Percentiles rank a stretch among this genome's conserved stretches.
phyloP scores from a whole-genome alignment of 2,329 filamentous ascomycete genomes.

The Colletotrichum sp. region DNA sequence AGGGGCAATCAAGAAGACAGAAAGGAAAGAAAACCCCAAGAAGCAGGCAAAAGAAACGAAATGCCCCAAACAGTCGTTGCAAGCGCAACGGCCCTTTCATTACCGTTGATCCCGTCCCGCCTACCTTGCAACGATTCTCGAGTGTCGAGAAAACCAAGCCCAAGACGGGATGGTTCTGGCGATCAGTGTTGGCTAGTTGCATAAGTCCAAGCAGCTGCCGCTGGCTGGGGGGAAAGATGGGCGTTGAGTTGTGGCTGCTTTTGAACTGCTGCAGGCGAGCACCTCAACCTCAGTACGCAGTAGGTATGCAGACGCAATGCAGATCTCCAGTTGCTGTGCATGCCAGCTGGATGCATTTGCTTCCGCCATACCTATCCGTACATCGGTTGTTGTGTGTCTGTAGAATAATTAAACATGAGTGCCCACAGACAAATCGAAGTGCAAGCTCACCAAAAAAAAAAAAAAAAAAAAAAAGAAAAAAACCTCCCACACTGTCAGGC shows the following conservation, averaged over 20 bases:
- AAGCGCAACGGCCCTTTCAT: neutral
- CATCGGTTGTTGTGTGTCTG: neutral
- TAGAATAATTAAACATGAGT: neutral
- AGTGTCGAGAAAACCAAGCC: neutral
- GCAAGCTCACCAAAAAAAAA: neutral
- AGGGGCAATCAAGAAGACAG: neutral
- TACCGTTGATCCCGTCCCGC: neutral
- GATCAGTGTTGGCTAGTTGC: constrained; percentile 1
- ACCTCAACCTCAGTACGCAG: neutral
- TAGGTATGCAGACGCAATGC: neutral
- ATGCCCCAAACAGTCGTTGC: neutral
- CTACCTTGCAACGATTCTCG: neutral
- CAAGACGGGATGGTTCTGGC: neutral
- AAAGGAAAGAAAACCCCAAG: neutral
- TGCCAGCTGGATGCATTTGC: neutral
- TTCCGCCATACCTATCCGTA: neutral
- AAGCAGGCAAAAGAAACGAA: neutral
- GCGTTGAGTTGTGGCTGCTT: neutral
- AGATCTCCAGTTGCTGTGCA: neutral
- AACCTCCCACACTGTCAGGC: neutral
- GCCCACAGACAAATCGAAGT: neutral
- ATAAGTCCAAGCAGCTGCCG: neutral
- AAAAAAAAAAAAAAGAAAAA: too few species aligned
- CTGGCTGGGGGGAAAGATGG: neutral
- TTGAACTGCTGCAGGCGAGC: neutral